Evolutionary conservation across 1,139 yeast species (phyloP), one percentile per base, ranked within the genome.

Genomic region (Hemisphaericaspora subhashii): DNA sequence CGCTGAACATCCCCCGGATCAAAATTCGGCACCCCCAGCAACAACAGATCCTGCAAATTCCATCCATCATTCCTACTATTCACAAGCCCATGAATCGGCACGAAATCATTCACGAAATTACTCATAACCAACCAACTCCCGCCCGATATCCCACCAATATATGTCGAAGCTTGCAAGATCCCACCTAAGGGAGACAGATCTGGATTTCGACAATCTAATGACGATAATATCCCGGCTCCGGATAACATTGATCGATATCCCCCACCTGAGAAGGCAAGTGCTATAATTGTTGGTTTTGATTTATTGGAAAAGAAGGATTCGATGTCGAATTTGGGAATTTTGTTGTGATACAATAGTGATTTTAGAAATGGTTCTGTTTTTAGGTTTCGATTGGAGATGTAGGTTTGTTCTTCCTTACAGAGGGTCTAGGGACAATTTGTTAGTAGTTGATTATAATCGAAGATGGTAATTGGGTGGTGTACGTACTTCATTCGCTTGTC

Each of bases 231-330:
- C 1, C 92, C 92, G 2, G 83, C 83, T 2, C 84, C 85, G 3
- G 75, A 71, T 10, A 84, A 54, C 79, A 84, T 76, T 1, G 90
- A 76, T 43, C 90, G 62, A 49, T 79, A 82, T 0, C 89, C 88
- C 9, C 92, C 92, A 3, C 92, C 92, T 4, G 89, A 82, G 21
- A 84, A 55, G 0, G 86, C 81, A 8, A 82, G 45, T 0, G 81
- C 84, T 11, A 81, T 64, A 7, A 54, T 60, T 0, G 71, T 64
- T 0, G 73, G 64, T 26, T 56, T 55, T 3, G 55, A 40, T 22
- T 48, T 46, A 1, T 33, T 26, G 1, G 23, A 6, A 28, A 47
- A 38, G 38, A 58, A 62, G 5, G 40, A 26, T 3, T 56, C 51
- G 14, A 58, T 48, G 42, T 71, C 62, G 38, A 74, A 61, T 2